Conservation (phyloP, 805 yeast genomes). For the Yarrowia divulgata region DNA sequence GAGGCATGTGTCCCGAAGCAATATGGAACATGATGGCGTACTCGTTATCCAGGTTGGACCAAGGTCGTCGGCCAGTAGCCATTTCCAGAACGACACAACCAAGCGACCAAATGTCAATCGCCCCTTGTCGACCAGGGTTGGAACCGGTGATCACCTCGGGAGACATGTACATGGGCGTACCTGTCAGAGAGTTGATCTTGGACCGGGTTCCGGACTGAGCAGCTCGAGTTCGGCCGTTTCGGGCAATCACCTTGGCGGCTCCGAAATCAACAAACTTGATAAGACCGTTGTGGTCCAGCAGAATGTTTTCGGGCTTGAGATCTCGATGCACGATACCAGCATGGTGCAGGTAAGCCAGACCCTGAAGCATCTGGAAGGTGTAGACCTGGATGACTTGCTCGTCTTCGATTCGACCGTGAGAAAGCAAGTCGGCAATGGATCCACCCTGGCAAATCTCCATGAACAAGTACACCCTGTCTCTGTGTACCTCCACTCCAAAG, state of each 20-base stretch:
- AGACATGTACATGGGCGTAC: slow-evolving; percentile 99
- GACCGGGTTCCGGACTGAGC: slow-evolving; percentile 45
- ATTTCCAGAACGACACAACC: slow-evolving; percentile 96
- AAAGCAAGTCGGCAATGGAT: slow-evolving; percentile 81
- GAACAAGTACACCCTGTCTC: slow-evolving; percentile 92
- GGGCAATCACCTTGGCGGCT: slow-evolving; percentile 82
- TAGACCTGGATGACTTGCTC: slow-evolving; percentile 91
- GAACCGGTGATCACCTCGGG: slow-evolving; percentile 93
- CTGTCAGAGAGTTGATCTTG: slow-evolving; percentile 66
- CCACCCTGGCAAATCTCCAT: slow-evolving; percentile 99
- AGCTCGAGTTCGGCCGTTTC: slow-evolving; percentile 48
- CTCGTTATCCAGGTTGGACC: slow-evolving; percentile 95
- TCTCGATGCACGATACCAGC: slow-evolving; percentile 97
- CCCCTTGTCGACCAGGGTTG: slow-evolving; percentile 64
- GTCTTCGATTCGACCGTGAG: slow-evolving; percentile 94
- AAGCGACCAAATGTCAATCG: slow-evolving; percentile 91
- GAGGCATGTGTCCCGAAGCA: slow-evolving; percentile 93
- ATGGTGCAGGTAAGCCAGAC: slow-evolving; percentile 91
- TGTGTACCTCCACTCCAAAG: slow-evolving; percentile 95
- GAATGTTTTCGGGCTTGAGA: slow-evolving; percentile 92
- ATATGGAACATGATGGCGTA: slow-evolving; percentile 99
- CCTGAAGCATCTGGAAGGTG: slow-evolving; percentile 91
- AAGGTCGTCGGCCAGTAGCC: slow-evolving; percentile 96
- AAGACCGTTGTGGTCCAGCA: slow-evolving; percentile 89
- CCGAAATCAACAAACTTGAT: slow-evolving; percentile 97